These are phyloP conservation scores for Fusarium liriodendri DNA, from an alignment of 2,329 filamentous ascomycete species.

Conservation along the genomic window DNA sequence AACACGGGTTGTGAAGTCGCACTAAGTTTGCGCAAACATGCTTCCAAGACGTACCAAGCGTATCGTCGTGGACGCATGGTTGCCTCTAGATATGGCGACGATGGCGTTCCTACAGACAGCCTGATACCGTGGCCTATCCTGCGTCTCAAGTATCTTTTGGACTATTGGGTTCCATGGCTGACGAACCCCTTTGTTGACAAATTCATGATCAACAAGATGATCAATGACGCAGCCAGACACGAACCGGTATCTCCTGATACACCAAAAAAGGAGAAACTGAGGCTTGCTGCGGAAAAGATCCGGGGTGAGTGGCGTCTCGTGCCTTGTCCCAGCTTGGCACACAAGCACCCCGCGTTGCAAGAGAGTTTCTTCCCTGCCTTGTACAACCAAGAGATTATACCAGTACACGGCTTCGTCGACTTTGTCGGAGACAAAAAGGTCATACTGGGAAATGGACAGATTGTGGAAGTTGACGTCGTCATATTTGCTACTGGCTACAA, in stretches of 20 bases:
- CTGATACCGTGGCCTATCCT: neutral
- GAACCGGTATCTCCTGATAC: neutral
- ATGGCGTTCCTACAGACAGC: constrained; percentile 1
- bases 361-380: neutral
- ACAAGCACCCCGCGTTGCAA: neutral
- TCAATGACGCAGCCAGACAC: neutral
- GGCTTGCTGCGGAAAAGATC: neutral
- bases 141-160: neutral
- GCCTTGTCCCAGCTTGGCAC: neutral
- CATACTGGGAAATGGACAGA: neutral
- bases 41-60: neutral
- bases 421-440: neutral
- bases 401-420: neutral
- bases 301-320: neutral
- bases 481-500: constrained; percentile 9
- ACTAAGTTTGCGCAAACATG: neutral
- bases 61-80: neutral
- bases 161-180: neutral
- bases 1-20: constrained; percentile 5
- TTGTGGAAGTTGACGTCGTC: neutral
- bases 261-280: neutral
- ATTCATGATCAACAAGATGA: neutral
- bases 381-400: neutral
- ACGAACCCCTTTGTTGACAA: neutral
- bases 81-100: neutral